Percentiles rank a stretch among this genome's conserved stretches.
Evolutionary conservation across 2,329 filamentous ascomycete species (phyloP).

Genomic region (Colletotrichum simmondsii): DNA sequence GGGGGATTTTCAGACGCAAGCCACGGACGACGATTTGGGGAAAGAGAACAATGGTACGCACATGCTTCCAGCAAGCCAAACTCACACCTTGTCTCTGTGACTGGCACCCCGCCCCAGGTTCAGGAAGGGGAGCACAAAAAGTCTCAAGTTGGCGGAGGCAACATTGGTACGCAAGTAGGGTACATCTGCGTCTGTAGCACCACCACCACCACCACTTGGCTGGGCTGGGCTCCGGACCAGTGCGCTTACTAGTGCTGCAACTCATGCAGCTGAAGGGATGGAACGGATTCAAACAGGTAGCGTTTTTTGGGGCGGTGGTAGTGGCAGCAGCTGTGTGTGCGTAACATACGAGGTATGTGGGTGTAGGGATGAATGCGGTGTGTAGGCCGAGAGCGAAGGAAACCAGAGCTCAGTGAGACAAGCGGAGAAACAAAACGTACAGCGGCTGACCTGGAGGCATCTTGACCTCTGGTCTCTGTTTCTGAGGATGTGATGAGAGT

Average conservation of each 20-base stretch:
- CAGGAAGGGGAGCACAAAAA: constrained; percentile 7
- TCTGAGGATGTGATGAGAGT: neutral
- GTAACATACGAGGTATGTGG: neutral
- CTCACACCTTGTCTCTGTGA: neutral
- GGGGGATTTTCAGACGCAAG: constrained; percentile 2
- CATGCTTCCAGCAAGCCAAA: constrained; percentile 17
- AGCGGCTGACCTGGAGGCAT: constrained; percentile 32
- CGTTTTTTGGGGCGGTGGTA: neutral
- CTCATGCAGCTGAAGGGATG: neutral
- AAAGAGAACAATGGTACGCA: constrained; percentile 14
- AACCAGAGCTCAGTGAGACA: neutral
- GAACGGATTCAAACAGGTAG: constrained; percentile 3
- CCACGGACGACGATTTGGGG: constrained; percentile 30
- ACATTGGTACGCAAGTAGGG: neutral
- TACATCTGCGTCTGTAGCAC: neutral
- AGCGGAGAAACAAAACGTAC: constrained; percentile 21
- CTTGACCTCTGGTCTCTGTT: neutral
- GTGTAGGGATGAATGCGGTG: neutral
- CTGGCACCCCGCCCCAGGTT: constrained; percentile 5
- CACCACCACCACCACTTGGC: neutral
- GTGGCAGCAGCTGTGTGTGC: neutral
- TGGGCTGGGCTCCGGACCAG: constrained; percentile 7
- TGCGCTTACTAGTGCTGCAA: constrained; percentile 28
- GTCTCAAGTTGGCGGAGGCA: constrained; percentile 21
- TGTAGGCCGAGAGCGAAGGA: neutral